Base-by-base conservation (phyloP, 2,329 filamentous ascomycete genomes). In the Fusarium paranaense region DNA sequence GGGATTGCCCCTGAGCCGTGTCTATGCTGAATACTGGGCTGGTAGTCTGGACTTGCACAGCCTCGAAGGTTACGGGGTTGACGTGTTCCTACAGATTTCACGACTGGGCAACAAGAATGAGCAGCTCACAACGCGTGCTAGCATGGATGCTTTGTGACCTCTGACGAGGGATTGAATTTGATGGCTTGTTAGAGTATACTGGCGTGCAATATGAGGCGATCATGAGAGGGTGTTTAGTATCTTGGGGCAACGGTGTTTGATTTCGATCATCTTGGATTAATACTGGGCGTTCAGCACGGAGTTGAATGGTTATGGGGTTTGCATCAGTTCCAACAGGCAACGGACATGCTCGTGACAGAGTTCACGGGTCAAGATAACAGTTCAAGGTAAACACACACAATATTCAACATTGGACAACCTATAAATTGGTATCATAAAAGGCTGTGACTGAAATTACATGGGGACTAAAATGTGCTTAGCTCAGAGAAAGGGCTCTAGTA, bases 21-120 rank as follows among this genome's bases (percentile, higher is more conserved):
- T 98, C 4, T 99, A 98, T 82, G 95, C 96, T 32, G 96, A 98
- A 83, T 98, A 98, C 83, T 99, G 97, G 97, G 97, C 97, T 4
- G 97, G 97, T 27, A 97, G 90, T 78, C 85, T 99, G 10, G 94
- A 98, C 78, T 83, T 98, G 67, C 96, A 98, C 81, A 98, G 94
- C 79, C 85, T 99, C 9, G 96, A 98, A 80, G 97, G 97, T 1
- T 98, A 98, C 81, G 97, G 97, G 16, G 95, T 97, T 8, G 97
- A 99, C 85, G 95, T 94, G 0, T 99, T 99, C 80, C 84, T 99
- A 72, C 95, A 98, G 81, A 98, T 99, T 69, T 97, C 95, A 6
- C 97, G 97, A 82, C 87, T 99, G 66, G 97, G 97, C 22, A 99
- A 99, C 82, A 98, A 98, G 87, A 98, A 98, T 80, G 97, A 99